Conservation (phyloP, 2,329 filamentous ascomycete species). For the Penicillium sclerotiorum region DNA sequence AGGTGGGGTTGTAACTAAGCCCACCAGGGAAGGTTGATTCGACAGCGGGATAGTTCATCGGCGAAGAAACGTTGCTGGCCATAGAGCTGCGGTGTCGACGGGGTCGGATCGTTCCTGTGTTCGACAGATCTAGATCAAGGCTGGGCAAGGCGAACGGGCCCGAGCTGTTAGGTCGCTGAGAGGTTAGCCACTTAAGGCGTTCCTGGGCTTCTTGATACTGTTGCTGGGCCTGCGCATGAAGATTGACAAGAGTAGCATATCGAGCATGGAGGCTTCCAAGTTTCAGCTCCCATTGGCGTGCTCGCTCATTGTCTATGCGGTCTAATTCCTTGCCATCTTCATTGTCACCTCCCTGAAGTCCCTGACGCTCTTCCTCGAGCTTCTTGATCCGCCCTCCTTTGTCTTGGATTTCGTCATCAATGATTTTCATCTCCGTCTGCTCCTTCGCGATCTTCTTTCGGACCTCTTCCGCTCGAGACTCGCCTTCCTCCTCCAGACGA, state of each 20-base stretch:
- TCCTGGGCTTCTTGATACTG: constrained; percentile 52
- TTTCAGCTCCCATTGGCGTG: constrained; percentile 51
- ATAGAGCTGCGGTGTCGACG: constrained; percentile 51
- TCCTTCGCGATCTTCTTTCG: constrained; percentile 49
- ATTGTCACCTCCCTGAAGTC: constrained; percentile 49
- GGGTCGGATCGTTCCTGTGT: constrained; percentile 44
- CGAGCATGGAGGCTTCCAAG: constrained; percentile 45
- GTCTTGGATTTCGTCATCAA: constrained; percentile 65
- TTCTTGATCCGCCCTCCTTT: constrained; percentile 63
- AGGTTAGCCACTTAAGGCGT: constrained; percentile 46
- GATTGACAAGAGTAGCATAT: constrained; percentile 45
- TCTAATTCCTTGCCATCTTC: constrained; percentile 56
- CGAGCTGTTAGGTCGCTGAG: constrained; percentile 40
- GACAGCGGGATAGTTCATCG: constrained; percentile 43
- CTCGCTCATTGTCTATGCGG: constrained; percentile 52
- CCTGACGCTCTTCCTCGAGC: constrained; percentile 61
- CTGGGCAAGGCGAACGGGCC: constrained; percentile 45
- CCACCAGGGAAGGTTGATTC: constrained; percentile 44
- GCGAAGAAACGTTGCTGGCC: constrained; percentile 51
- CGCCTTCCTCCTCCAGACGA: constrained; percentile 43
- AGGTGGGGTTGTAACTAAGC: constrained; percentile 52
- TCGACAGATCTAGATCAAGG: constrained; percentile 46
- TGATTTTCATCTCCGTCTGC: constrained; percentile 53
- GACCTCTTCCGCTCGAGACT: constrained; percentile 44
- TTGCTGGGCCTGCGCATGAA: constrained; percentile 47